Evolutionary conservation across 2,329 filamentous ascomycete genomes (phyloP).

Genomic region (Eutypella sp.): DNA sequence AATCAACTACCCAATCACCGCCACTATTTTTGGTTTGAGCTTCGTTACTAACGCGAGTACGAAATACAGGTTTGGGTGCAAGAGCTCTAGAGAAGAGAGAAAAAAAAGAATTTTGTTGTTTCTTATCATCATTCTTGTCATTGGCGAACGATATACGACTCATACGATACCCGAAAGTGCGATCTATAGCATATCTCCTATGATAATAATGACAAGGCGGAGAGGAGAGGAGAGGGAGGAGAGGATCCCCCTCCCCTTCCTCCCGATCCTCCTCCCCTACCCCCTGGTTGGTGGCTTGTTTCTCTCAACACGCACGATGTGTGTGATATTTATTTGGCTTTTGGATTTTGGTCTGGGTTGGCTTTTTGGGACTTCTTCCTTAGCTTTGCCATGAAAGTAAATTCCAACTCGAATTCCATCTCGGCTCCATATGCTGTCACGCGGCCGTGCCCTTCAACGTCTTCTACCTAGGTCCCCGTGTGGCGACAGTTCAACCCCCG

Average conservation of each 20-base stretch:
- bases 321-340: no score
- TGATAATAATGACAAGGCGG: constrained; percentile 1
- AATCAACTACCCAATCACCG: background rate
- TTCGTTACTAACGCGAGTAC: background rate
- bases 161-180: constrained; percentile 1
- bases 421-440: no score
- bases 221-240: background rate
- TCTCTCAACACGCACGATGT: no score
- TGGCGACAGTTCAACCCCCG: no score
- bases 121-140: background rate
- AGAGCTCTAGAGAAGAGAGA: background rate
- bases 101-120: background rate
- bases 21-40: background rate
- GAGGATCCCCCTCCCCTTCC: background rate
- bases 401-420: no score
- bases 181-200: background rate
- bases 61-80: background rate
- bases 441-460: no score
- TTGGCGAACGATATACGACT: constrained; percentile 1
- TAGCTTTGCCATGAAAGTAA: no score
- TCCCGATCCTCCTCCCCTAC: background rate
- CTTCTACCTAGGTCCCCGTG: no score
- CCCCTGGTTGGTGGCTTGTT: no score
- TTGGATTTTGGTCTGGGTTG: no score
- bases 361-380: no score